Evolutionary conservation across 306 rosid genomes (phyloP).

Genomic region (Fragaria ananassa): DNA sequence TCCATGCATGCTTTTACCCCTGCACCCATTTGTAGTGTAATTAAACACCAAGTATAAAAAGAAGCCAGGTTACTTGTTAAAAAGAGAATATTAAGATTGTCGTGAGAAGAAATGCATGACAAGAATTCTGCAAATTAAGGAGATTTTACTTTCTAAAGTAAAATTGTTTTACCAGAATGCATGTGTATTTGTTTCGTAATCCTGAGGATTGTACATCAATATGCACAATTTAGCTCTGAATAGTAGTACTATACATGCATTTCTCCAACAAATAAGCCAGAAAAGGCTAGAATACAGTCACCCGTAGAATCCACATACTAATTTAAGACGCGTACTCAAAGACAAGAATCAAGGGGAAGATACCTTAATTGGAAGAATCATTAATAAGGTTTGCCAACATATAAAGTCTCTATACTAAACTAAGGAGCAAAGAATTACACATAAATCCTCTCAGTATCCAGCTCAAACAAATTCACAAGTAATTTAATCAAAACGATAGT

Average conservation of each 20-base stretch:
- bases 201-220: not conserved
- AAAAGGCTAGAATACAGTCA: not conserved
- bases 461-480: not conserved
- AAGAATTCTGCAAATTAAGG: not conserved
- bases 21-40: constrained; percentile 34
- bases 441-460: not conserved
- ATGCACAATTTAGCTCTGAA: not conserved
- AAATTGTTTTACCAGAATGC: not conserved
- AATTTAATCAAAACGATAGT: not conserved
- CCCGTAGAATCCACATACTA: not conserved
- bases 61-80: not conserved
- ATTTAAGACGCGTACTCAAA: not conserved
- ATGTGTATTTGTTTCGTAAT: not conserved
- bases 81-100: not conserved
- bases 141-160: not conserved
- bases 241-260: not conserved
- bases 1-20: constrained; percentile 81
- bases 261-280: not conserved
- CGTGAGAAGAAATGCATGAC: not conserved
- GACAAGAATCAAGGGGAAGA: not conserved
- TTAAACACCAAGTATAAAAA: not conserved
- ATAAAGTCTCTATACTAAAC: not conserved
- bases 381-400: not conserved
- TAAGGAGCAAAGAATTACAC: not conserved
- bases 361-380: not conserved